Evolutionary conservation across 257 asterid species (phyloP), one percentile per base, ranked within the genome.

Genomic region (Rauvolfia tetraphylla): DNA sequence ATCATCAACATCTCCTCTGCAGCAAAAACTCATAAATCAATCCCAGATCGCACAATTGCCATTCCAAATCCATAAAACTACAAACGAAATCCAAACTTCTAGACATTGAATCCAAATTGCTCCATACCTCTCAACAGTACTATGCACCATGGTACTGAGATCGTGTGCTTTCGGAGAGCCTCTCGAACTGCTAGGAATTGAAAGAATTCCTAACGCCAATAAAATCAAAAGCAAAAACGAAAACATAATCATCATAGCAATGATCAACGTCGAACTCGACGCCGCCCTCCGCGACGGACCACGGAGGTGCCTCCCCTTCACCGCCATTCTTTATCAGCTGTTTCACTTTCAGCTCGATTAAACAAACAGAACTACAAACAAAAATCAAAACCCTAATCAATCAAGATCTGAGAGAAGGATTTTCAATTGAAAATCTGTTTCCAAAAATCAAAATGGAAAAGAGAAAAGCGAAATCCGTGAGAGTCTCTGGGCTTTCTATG

Each of bases 61-160:
- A 73, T 7, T 3, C 76, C 22, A 63, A 61, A 44, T 22, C 41
- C 0, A 57, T 6, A 25, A 4, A 9, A 13, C 78, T 44, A 31
- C 7, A 57, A 33, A 29, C 5, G 25, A 57, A 46, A 51, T 75
- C 38, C 9, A 72, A 20, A 72, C 31, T 1, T 29, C 23, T 70
- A 65, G 51, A 76, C 54, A 75, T 78, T 56, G 46, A 81, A 61
- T 13, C 54, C 14, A 67, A 46, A 46, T 57, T 34, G 33, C 1
- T 18, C 31, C 53, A 62, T 11, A 93, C 98, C 87, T 72, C 73
- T 83, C 86, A 39, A 87, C 77, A 13, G 87, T 70, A 71, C 80
- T 83, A 85, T 83, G 96, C 23, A 90, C 90, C 57, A 95, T 85
- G 67, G 87, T 79, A 84, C 79, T 89, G 79, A 95, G 98, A 81